These are phyloP conservation scores for Hypomyces perniciosus DNA, from an alignment of 2,329 filamentous ascomycete genomes.

Conservation along the genomic window DNA sequence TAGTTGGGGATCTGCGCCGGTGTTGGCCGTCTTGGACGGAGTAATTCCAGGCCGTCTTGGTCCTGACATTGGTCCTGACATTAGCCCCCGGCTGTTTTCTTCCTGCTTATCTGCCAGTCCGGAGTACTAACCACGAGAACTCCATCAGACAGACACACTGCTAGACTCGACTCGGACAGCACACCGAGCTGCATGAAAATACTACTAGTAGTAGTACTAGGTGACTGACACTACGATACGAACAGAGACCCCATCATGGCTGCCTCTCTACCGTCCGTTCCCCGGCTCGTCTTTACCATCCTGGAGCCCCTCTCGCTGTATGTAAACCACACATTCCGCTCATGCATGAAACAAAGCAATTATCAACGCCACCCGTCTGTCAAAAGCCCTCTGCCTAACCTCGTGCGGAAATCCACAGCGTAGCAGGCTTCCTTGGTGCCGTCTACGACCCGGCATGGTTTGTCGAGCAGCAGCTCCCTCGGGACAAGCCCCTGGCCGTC, in stretches of 20 bases:
- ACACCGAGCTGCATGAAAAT: background rate
- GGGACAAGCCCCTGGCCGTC: constrained; percentile 26
- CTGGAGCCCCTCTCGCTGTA: constrained; percentile 65
- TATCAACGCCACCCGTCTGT: background rate
- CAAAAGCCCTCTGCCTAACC: background rate
- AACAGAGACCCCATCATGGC: constrained; percentile 39
- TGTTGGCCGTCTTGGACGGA: background rate
- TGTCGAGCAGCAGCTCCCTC: constrained; percentile 54
- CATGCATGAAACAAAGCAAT: too few species aligned
- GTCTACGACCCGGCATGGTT: constrained; percentile 56
- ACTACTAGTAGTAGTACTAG: too few species aligned
- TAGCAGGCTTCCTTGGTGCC: constrained; percentile 53
- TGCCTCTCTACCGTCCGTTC: constrained; percentile 56
- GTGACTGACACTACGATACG: too few species aligned
- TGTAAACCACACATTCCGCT: constrained; percentile 19
- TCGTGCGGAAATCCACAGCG: constrained; percentile 32
- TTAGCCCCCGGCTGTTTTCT: background rate
- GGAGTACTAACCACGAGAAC: background rate
- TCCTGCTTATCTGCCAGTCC: background rate
- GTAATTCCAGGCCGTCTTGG: background rate
- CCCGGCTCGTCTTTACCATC: constrained; percentile 60
- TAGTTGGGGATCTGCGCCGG: background rate
- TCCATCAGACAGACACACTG: background rate
- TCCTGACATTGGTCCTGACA: background rate
- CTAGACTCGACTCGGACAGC: background rate